Conservation (phyloP, 2,329 filamentous ascomycete genomes). For the Cladorrhinum sp. region DNA sequence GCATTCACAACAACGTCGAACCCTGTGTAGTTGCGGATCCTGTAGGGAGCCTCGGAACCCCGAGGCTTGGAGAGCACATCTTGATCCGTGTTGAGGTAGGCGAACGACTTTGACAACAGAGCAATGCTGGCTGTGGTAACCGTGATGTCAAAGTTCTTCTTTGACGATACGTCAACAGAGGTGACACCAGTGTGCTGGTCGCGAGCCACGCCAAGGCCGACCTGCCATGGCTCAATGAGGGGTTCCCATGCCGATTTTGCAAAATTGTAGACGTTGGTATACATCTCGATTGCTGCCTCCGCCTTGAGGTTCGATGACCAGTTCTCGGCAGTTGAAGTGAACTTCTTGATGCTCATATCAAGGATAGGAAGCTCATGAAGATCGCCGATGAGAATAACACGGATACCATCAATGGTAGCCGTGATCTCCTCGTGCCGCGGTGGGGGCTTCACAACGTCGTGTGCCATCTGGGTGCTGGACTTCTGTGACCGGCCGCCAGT, state of each 20-base stretch:
- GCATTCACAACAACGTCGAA: constrained; percentile 85
- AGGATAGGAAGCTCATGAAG: constrained; percentile 92
- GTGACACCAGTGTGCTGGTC: constrained; percentile 72
- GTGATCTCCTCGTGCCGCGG: constrained; percentile 69
- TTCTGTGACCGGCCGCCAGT: constrained; percentile 12
- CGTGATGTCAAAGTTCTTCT: constrained; percentile 87
- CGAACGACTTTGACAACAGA: constrained; percentile 85
- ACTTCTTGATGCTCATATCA: constrained; percentile 89
- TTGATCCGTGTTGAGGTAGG: constrained; percentile 83
- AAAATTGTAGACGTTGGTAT: constrained; percentile 97
- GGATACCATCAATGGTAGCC: constrained; percentile 81
- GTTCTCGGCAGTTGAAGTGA: constrained; percentile 78
- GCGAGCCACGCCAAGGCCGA: constrained; percentile 85
- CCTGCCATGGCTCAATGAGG: constrained; percentile 89
- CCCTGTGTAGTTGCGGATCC: constrained; percentile 92
- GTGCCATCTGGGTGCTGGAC: constrained; percentile 24
- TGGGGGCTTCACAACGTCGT: constrained; percentile 33
- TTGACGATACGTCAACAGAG: constrained; percentile 81
- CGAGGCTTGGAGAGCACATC: constrained; percentile 92
- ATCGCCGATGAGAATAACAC: constrained; percentile 92
- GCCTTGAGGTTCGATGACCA: constrained; percentile 88
- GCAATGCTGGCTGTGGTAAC: constrained; percentile 92
- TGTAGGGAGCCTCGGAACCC: constrained; percentile 86
- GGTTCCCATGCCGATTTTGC: constrained; percentile 99
- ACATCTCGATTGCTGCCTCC: constrained; percentile 87